A percentile compares a stretch with the other conserved stretches of the same genome.
These are phyloP conservation scores for Salvia hispanica DNA, from an alignment of 257 asterid genomes.

Conservation along the genomic window DNA sequence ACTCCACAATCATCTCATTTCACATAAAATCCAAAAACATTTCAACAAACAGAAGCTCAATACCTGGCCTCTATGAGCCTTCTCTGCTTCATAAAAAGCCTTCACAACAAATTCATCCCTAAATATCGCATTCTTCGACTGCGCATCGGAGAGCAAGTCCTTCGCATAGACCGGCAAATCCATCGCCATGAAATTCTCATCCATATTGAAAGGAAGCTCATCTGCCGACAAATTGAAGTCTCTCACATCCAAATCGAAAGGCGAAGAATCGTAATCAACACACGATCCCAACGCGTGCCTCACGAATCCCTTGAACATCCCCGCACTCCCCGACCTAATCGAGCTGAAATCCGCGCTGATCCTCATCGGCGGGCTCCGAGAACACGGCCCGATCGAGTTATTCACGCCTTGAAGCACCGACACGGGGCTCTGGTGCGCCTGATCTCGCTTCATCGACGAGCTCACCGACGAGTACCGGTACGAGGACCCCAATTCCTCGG, in stretches of 20 bases:
- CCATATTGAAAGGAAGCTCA: conserved; percentile 89
- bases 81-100: conserved; percentile 82
- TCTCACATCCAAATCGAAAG: conserved; percentile 42
- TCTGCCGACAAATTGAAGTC: conserved; percentile 45
- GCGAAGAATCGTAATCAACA: conserved; percentile 59
- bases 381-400: conserved; percentile 45
- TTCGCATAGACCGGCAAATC: conserved; percentile 60
- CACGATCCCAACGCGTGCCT: conserved; percentile 73
- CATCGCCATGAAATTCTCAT: conserved; percentile 49
- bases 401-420: conserved; percentile 80
- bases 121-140: conserved; percentile 65
- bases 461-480: conserved; percentile 61
- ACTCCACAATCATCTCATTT: too few species aligned
- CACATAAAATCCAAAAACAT: too few species aligned
- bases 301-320: conserved; percentile 65
- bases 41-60: not conserved
- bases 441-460: conserved; percentile 72
- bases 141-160: conserved; percentile 70
- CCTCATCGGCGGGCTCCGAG: conserved; percentile 58
- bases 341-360: conserved; percentile 51
- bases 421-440: conserved; percentile 77
- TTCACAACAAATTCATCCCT: conserved; percentile 69
- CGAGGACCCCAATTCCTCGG: conserved; percentile 71
- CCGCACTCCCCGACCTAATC: conserved; percentile 51
- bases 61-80: conserved; percentile 82